These are phyloP conservation scores for Penicillium sp. DNA, from an alignment of 2,329 filamentous ascomycete species.

Conservation along the genomic window DNA sequence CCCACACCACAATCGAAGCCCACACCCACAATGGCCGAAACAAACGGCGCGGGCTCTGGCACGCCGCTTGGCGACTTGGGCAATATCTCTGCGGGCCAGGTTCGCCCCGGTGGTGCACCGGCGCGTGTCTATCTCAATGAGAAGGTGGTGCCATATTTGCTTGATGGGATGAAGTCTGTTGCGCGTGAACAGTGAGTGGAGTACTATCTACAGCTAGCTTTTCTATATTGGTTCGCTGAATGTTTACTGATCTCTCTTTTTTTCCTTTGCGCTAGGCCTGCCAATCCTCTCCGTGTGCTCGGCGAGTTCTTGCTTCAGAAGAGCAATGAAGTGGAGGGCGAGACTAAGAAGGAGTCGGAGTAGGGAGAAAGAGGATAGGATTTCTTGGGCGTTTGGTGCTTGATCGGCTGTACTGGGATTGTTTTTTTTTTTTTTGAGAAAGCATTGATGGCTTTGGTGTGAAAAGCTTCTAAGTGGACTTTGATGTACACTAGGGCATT, in stretches of 20 bases:
- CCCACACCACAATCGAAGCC: background rate
- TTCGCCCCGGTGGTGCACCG: constrained; percentile 64
- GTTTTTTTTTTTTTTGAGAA: background rate
- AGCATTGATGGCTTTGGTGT: background rate
- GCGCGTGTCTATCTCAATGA: constrained; percentile 69
- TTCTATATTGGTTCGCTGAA: background rate
- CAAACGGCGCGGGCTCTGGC: constrained; percentile 22
- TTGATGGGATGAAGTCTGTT: constrained; percentile 73
- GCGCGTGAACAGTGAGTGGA: constrained; percentile 67
- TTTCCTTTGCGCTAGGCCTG: constrained; percentile 50
- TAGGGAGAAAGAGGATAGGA: constrained; percentile 5
- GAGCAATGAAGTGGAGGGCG: constrained; percentile 62
- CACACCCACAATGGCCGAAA: constrained; percentile 22
- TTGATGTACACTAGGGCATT: background rate
- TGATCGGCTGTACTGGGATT: background rate
- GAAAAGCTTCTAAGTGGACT: background rate
- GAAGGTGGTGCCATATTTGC: constrained; percentile 64
- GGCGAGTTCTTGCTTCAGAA: constrained; percentile 69
- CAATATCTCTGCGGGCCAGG: constrained; percentile 54
- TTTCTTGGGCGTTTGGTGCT: constrained; percentile 10
- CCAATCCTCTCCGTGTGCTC: constrained; percentile 65
- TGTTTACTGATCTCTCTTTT: background rate
- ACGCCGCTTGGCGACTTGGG: constrained; percentile 34
- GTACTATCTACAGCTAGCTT: background rate
- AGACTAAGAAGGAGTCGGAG: constrained; percentile 28